Conservation (phyloP, 2,329 filamentous ascomycete species). For the Neospermospora avenae region DNA sequence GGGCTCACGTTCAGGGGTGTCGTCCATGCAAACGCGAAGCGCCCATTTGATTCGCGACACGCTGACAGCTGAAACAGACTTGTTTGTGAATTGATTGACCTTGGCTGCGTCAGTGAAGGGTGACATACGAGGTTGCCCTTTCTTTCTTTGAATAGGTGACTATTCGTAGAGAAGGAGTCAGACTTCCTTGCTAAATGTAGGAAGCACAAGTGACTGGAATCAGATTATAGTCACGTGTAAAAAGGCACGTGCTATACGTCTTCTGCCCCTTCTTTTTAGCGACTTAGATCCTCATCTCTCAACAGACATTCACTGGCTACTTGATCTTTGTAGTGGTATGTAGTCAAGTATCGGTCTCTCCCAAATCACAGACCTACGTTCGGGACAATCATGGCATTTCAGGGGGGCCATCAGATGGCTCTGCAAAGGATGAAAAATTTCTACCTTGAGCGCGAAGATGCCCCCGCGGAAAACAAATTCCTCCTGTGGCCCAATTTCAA, state of each 20-base stretch:
- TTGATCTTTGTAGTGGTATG: no score
- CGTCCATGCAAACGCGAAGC: constrained; percentile 8
- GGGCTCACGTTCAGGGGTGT: constrained; percentile 1
- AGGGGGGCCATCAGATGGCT: background rate
- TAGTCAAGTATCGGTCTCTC: no score
- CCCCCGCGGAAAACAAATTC: background rate
- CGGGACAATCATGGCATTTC: no score
- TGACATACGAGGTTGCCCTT: background rate
- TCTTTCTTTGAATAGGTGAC: background rate
- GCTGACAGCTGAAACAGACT: constrained; percentile 7
- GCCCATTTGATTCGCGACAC: constrained; percentile 4
- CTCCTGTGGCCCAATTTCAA: background rate
- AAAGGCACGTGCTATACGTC: no score
- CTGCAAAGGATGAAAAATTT: background rate
- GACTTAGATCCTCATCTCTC: no score
- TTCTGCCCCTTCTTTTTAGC: no score
- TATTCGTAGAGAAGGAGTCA: no score
- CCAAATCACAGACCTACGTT: no score
- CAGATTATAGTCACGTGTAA: background rate
- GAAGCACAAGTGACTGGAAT: no score
- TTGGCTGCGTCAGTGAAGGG: constrained; percentile 8
- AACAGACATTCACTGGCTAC: no score
- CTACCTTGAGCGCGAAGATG: background rate
- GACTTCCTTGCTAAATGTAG: no score
- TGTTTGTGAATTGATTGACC: constrained; percentile 4